Evolutionary conservation across 2,329 filamentous ascomycete species (phyloP).

Genomic region (Scleromitrula shiraiana): DNA sequence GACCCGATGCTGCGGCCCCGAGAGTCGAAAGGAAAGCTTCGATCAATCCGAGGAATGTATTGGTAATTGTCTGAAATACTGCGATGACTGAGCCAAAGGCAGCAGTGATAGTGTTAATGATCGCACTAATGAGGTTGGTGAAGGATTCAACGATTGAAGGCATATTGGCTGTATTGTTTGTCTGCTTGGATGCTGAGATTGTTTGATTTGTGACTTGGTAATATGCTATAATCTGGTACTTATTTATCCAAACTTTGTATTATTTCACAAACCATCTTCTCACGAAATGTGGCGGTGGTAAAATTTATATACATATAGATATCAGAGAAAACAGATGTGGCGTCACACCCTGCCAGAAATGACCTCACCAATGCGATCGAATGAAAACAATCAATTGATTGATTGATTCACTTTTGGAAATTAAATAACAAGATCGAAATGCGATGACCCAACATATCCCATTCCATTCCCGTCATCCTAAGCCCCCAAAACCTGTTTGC

Average conservation of each 20-base stretch:
- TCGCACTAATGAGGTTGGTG: conserved; percentile 20
- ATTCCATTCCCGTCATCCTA: no score
- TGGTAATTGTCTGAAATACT: conserved; percentile 23
- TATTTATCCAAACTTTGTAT: no score
- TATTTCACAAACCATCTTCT: no score
- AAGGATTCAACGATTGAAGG: conserved; percentile 24
- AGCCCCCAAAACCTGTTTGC: no score
- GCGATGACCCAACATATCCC: no score
- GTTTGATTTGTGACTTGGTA: background rate
- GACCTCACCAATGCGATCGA: background rate
- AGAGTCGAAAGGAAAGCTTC: conserved; percentile 17
- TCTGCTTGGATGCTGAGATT: background rate
- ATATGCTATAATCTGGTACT: no score
- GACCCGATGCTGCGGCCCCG: conserved; percentile 19
- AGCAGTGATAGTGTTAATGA: conserved; percentile 22
- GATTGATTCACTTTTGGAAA: no score
- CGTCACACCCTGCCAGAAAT: background rate
- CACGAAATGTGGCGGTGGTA: no score
- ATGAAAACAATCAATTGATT: background rate
- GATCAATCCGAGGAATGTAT: conserved; percentile 20
- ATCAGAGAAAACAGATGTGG: no score
- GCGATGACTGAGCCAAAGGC: conserved; percentile 23
- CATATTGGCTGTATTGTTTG: conserved; percentile 16
- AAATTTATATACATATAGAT: no score
- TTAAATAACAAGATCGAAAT: no score